Evolutionary conservation across 805 yeast genomes (phyloP), one percentile per base, ranked within the genome.

Genomic region (Maudiozyma barnettii): DNA sequence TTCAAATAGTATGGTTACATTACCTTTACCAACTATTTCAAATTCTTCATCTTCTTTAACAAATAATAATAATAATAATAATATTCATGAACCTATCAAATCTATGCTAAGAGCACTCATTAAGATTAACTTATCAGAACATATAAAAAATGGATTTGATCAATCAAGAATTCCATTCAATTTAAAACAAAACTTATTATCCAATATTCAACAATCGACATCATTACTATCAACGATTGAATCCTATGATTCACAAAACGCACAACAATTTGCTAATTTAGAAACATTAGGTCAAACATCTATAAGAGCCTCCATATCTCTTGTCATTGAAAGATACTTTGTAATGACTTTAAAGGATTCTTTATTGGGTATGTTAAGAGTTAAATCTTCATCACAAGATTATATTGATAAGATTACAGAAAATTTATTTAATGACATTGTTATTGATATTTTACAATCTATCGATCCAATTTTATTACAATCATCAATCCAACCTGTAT

Each of bases 271-370:
- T 51, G 74, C 76, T 18, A 77, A 79, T 52, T 57, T 81, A 5
- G 77, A 74, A 55, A 69, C 63, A 9, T 61, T 85, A 45, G 95
- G 95, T 0, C 70, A 75, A 47, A 65, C 76, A 6, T 70, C 81
- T 4, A 69, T 82, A 2, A 58, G 71, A 2, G 67, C 84, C 0
- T 71, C 85, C 2, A 70, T 81, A 5, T 71, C 83, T 3, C 77
- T 75, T 56, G 76, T 83, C 12, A 67, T 85, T 45, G 91, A 83
- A 54, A 72, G 80, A 52, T 79, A 79, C 42, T 45, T 48, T 22
- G 13, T 41, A n/a, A 29, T 10, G 19, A 74, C 73, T 47, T 66
- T 79, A 41, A 72, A 31, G 18, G n/a, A 30, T 13, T n/a, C 31
- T 30, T n/a, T 16, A 18, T 20, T 45, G 5, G 47, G 23, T 18